Base-by-base conservation (phyloP, 352 stramenopile species). In the Pythium sp. region DNA sequence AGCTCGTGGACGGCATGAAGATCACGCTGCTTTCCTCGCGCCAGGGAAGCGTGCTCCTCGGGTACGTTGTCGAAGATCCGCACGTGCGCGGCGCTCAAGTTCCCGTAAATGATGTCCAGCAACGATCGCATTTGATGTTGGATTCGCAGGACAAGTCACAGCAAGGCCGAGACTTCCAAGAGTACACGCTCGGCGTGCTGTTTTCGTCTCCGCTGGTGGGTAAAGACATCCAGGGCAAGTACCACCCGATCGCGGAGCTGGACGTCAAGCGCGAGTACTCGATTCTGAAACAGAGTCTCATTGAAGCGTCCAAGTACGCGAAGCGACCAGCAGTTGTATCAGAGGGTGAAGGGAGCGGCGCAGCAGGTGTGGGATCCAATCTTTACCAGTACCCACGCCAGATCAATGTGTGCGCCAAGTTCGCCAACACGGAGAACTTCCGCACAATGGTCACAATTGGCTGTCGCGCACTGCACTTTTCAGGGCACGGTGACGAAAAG, bases 321-420 rank as follows among this genome's bases (percentile, higher is more conserved):
- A 88, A 88, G 62, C 70, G 78, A 32, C 69, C 73, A 6, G 68
- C 62, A 22, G 54, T 43, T 2, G 18, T n/a, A 8, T 2, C 30
- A 14, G 77, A 70, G 5, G 70, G 69, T 20, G 38, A 26, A 38
- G 70, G 62, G 11, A 26, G 9, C 18, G 32, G 24, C 36, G 65
- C 66, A 15, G 62, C 65, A 14, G 22, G 43, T 56, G 73, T 61
- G 18, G n/a, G 43, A 3, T 70, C 71, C 28, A 80, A 76, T 67
- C 62, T 86, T 43, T 92, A 87, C 38, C 74, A 84, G 28, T 90
- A 85, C 24, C 82, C 87, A 24, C 72, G 82, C 7, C 84, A 90
- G 75, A 98, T 99, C 70, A 91, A 90, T 55, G 75, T 98, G n/a
- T 87, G 86, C 5, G 97, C 97, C 36, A 96, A 98, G 69, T 98